These are phyloP conservation scores for Aleurites moluccanus DNA, from an alignment of 441 rosid species.

Conservation along the genomic window DNA sequence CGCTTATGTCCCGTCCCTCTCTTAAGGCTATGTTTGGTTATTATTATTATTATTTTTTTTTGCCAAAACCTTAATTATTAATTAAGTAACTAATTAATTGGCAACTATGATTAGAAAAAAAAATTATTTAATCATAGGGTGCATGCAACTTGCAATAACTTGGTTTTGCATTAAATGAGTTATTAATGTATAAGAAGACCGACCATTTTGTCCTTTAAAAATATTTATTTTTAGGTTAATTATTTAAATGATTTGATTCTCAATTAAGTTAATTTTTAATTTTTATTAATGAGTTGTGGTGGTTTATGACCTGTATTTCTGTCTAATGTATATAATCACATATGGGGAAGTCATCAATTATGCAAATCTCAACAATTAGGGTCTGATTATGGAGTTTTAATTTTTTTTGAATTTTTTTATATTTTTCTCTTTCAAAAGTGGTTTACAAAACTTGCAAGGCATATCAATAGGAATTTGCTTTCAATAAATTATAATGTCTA, in stretches of 20 bases:
- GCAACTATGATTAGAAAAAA: too few species aligned
- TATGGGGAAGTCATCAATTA: slow-evolving; percentile 4
- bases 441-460: too few species aligned
- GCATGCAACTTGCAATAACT: slow-evolving; percentile 2
- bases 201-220: not conserved
- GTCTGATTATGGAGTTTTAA: not conserved
- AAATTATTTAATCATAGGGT: not conserved
- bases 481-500: too few species aligned
- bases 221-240: too few species aligned
- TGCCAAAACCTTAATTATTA: not conserved
- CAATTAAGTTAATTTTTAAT: not conserved
- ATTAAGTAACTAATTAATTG: too few species aligned
- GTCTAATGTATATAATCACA: not conserved
- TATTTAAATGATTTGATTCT: not conserved
- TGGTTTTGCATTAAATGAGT: not conserved
- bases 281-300: not conserved
- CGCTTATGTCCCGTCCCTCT: not conserved
- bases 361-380: not conserved
- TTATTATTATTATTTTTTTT: not conserved
- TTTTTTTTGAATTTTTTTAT: too few species aligned
- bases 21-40: slow-evolving; percentile 20
- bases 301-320: slow-evolving; percentile 8
- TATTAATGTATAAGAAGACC: not conserved
- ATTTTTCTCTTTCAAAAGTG: too few species aligned
- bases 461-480: too few species aligned